A percentile compares a stretch with the other conserved stretches of the same genome.
phyloP scores from a whole-genome alignment of 306 rosid species.

The Elaeagnus macrophylla region DNA sequence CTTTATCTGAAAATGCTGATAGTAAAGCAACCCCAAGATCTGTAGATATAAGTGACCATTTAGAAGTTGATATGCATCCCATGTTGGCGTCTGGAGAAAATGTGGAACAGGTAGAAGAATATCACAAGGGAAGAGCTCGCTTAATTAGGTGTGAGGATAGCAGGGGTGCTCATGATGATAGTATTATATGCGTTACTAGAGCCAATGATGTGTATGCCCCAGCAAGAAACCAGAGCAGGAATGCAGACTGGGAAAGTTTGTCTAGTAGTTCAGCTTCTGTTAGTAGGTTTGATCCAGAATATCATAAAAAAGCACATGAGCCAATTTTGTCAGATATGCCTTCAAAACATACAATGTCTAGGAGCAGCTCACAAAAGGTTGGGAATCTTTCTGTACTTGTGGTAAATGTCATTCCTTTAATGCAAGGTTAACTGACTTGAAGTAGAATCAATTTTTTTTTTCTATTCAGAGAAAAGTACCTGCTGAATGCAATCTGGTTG shows the following conservation, averaged over 20 bases:
- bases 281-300: slow-evolving; percentile 37
- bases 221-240: slow-evolving; percentile 28
- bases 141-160: slow-evolving; percentile 27
- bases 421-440: slow-evolving; percentile 12
- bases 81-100: slow-evolving; percentile 5
- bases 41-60: slow-evolving; percentile 13
- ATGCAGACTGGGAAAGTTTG: slow-evolving; percentile 21
- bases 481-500: slow-evolving; percentile 14
- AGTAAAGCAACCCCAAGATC: slow-evolving; percentile 27
- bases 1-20: slow-evolving; percentile 61
- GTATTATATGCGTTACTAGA: slow-evolving; percentile 52
- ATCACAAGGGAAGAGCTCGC: slow-evolving; percentile 1
- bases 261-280: slow-evolving; percentile 44
- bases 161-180: slow-evolving; percentile 43
- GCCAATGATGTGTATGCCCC: slow-evolving; percentile 33
- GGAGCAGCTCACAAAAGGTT: slow-evolving; percentile 31
- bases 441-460: slow-evolving; percentile 3
- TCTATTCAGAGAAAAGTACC: slow-evolving; percentile 20
- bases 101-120: slow-evolving; percentile 13
- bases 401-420: slow-evolving; percentile 4
- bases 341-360: slow-evolving; percentile 29
- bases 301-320: slow-evolving; percentile 36
- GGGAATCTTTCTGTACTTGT: slow-evolving; percentile 20
- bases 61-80: slow-evolving; percentile 18
- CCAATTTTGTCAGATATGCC: slow-evolving; percentile 31